A percentile compares a stretch with the other conserved stretches of the same genome.
phyloP scores from a whole-genome alignment of 2,329 filamentous ascomycete species.

The Chaetomium sp. region DNA sequence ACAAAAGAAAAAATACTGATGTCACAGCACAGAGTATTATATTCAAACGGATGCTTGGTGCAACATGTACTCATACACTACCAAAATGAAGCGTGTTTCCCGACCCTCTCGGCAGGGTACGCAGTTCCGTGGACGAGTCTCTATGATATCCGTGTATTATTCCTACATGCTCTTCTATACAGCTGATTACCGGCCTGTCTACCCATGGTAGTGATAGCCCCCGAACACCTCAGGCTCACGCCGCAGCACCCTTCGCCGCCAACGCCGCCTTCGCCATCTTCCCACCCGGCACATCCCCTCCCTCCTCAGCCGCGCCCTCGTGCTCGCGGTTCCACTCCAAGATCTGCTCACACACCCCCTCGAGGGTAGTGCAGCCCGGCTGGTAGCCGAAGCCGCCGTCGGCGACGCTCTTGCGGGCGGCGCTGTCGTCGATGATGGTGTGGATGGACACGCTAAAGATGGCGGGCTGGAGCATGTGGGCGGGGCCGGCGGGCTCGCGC shows the following conservation, averaged over 20 bases:
- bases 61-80: no score
- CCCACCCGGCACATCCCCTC: not conserved
- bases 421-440: conserved; percentile 43
- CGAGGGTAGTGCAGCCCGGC: conserved; percentile 44
- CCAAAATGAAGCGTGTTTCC: not conserved
- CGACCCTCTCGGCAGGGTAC: not conserved
- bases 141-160: not conserved
- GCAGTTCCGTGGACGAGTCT: not conserved
- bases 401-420: conserved; percentile 42
- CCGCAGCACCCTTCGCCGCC: conserved; percentile 17
- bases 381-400: conserved; percentile 49
- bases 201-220: no score
- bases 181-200: not conserved
- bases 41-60: no score
- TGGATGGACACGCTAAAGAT: conserved; percentile 43
- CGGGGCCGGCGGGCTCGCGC: conserved; percentile 41
- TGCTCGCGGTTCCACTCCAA: conserved; percentile 44
- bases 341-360: conserved; percentile 47
- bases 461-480: conserved; percentile 47
- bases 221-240: not conserved
- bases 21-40: not conserved
- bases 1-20: not conserved
- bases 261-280: conserved; percentile 25
- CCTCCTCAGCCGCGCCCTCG: conserved; percentile 10
- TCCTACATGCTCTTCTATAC: not conserved